Evolutionary conservation across 106 monocot genomes (phyloP), one percentile per base, ranked within the genome.

Genomic region (Dendrobium chrysotoxum): DNA sequence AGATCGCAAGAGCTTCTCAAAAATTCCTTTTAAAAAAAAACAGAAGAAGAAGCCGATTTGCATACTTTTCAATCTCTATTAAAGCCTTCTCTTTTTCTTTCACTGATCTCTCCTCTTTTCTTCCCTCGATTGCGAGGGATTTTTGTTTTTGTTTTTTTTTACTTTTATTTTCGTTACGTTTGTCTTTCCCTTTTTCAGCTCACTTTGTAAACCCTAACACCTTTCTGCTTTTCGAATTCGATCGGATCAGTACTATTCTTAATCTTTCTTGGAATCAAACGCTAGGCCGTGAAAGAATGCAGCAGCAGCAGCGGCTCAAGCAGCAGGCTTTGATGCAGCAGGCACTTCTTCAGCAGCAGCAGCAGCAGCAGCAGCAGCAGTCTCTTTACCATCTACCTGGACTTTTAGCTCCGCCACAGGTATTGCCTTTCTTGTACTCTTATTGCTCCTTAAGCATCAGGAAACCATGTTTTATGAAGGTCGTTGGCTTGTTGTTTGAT

Each of bases 101-200:
- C 50, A 3, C 50, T 50, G 50, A 50, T 50, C 50, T 50, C 50
- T 50, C 50, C 50, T 50, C 50, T 13, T 30, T 72, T 66, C 47
- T 67, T 28, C 80, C 79, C 76, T 83, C 83, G 76, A 76, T 80
- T 86, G 77, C 68, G 83, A 84, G 86, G 80, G 80, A 77, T 87
- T 53, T 80, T 73, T 72, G 26, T 79, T 53, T 50, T 47, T 1
- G 40, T 77, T 80, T 66, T 40, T 40, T 77, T 72, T 46, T 72
- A 0, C 9, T 39, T 21, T 72, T 38, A 39, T 23, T 39, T 77
- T 38, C 30, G 18, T 46, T 23, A 11, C 38, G 6, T 53, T 31
- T 21, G 55, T 28, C 53, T 28, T 72, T 28, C 72, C 40, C 21
- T 25, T 61, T 61, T 61, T 25, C 75, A 40, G 15, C 7, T 23